Conservation (phyloP, 2,329 filamentous ascomycete species). For the Pyrenophora seminiperda region DNA sequence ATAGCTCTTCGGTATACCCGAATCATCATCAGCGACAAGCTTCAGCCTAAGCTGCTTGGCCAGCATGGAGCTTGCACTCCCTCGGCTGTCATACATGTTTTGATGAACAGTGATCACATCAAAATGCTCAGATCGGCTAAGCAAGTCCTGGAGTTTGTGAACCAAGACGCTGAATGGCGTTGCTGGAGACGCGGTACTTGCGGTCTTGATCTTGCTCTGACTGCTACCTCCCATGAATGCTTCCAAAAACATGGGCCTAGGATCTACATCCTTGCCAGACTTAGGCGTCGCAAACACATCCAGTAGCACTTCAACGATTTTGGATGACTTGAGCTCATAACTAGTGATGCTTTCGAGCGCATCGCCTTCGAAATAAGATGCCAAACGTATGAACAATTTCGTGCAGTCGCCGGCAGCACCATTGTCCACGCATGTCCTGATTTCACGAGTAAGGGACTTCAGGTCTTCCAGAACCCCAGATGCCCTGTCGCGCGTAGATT, state of each 20-base stretch:
- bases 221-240: conserved; percentile 84
- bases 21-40: conserved; percentile 85
- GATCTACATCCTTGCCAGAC: conserved; percentile 59
- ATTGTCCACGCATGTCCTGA: conserved; percentile 71
- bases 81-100: conserved; percentile 87
- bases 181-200: conserved; percentile 69
- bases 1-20: conserved; percentile 84
- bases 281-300: conserved; percentile 75
- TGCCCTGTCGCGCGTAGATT: conserved; percentile 78
- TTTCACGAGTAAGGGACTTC: conserved; percentile 71
- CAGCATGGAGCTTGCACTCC: conserved; percentile 92
- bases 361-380: conserved; percentile 85
- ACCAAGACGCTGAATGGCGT: conserved; percentile 91
- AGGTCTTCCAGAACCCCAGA: conserved; percentile 74
- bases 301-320: conserved; percentile 82
- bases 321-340: conserved; percentile 88
- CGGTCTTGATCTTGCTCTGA: conserved; percentile 64
- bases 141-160: conserved; percentile 91
- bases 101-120: conserved; percentile 96
- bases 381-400: conserved; percentile 74
- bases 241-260: conserved; percentile 83
- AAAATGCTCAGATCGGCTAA: conserved; percentile 97
- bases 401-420: conserved; percentile 57
- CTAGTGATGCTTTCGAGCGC: conserved; percentile 93
- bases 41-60: conserved; percentile 93